Conservation (phyloP, 208 protist species). For the Porcisia hertigi region DNA sequence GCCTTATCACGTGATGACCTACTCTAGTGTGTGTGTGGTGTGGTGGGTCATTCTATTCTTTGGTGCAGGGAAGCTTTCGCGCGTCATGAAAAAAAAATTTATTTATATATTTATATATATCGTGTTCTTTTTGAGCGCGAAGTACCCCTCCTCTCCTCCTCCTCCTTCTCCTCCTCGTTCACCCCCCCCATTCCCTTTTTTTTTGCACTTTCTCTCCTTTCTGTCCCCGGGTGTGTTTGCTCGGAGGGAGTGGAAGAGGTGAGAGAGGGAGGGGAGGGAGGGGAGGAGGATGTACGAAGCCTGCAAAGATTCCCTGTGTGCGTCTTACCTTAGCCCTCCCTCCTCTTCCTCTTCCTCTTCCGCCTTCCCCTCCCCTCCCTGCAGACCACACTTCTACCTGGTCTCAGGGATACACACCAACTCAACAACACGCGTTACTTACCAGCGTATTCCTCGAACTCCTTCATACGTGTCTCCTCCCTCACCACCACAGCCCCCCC, state of each 20-base stretch:
- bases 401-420: too few relatives aligned
- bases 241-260: too few relatives aligned
- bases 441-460: too few relatives aligned
- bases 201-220: too few relatives aligned
- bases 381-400: too few relatives aligned
- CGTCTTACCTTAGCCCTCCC: neutral
- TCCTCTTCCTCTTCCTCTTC: neutral
- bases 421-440: too few relatives aligned
- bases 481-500: neutral
- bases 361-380: neutral
- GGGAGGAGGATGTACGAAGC: neutral
- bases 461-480: neutral
- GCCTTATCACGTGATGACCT: conserved; percentile 41
- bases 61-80: neutral
- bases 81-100: too few relatives aligned
- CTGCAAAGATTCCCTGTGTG: neutral
- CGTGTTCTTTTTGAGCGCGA: too few relatives aligned
- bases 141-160: too few relatives aligned
- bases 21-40: conserved; percentile 17
- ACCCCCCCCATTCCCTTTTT: too few relatives aligned
- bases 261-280: neutral
- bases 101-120: neutral
- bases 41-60: neutral
- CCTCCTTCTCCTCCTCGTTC: too few relatives aligned
- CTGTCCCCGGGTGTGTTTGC: too few relatives aligned